These are phyloP conservation scores for Penicillium simplicissimum DNA, from an alignment of 495 filamentous ascomycete species.

Conservation along the genomic window DNA sequence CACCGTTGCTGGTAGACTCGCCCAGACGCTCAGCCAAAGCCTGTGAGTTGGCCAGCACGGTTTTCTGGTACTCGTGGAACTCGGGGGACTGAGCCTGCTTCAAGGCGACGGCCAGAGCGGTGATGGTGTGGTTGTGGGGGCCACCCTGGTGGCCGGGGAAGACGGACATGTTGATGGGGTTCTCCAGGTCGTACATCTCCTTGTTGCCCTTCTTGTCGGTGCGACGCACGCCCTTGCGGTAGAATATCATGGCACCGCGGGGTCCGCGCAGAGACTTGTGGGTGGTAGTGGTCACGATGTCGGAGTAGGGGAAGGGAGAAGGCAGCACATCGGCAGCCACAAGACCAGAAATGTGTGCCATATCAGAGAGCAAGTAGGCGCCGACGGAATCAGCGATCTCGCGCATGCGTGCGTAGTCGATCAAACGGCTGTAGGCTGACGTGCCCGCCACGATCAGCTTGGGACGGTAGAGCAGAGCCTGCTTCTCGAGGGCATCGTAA, in stretches of 20 bases:
- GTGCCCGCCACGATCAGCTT: slow-evolving; percentile 95
- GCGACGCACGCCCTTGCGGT: slow-evolving; percentile 83
- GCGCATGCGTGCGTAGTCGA: slow-evolving; percentile 89
- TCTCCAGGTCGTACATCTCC: slow-evolving; percentile 87
- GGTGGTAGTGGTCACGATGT: slow-evolving; percentile 97
- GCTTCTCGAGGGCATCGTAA: slow-evolving; percentile 83
- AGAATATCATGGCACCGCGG: slow-evolving; percentile 97
- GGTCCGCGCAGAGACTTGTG: slow-evolving; percentile 97
- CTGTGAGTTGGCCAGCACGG: slow-evolving; percentile 84
- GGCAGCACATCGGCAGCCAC: slow-evolving; percentile 89
- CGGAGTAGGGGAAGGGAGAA: slow-evolving; percentile 83
- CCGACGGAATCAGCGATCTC: slow-evolving; percentile 86
- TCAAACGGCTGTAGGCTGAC: slow-evolving; percentile 89
- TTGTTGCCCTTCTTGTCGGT: slow-evolving; percentile 85
- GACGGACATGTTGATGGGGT: slow-evolving; percentile 91
- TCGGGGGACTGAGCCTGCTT: slow-evolving; percentile 89
- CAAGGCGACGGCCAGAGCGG: slow-evolving; percentile 87
- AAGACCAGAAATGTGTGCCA: slow-evolving; percentile 97
- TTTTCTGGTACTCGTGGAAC: slow-evolving; percentile 85
- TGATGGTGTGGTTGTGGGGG: slow-evolving; percentile 98
- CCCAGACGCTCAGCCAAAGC: slow-evolving; percentile 77
- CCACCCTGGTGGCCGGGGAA: slow-evolving; percentile 99
- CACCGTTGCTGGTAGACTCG: slow-evolving; percentile 68
- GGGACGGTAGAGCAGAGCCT: slow-evolving; percentile 84
- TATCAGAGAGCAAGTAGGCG: slow-evolving; percentile 90